Evolutionary conservation across 176 grass and related monocot species (phyloP).

Genomic region (Rhynchospora tenuis): DNA sequence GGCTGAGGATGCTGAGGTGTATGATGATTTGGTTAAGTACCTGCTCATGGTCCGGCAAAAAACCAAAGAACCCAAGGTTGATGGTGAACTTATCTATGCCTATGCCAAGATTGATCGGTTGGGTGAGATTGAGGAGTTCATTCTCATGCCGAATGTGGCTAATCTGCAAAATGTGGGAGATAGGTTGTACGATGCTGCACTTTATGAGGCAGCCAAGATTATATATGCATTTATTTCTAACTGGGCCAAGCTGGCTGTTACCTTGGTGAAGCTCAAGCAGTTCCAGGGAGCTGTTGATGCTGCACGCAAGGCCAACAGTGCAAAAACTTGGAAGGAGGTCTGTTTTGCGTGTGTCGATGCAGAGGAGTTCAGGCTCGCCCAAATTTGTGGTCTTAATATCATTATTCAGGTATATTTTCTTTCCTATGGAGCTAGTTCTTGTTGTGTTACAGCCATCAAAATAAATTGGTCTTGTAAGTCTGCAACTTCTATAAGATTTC

Average conservation of each 20-base stretch:
- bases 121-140: constrained; percentile 88
- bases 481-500: neutral
- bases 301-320: constrained; percentile 83
- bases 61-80: constrained; percentile 66
- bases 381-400: constrained; percentile 91
- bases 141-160: constrained; percentile 94
- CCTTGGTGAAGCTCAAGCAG: constrained; percentile 81
- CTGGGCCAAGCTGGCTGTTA: constrained; percentile 87
- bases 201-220: constrained; percentile 93
- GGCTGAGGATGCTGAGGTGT: constrained; percentile 69
- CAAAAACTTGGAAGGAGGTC: constrained; percentile 93
- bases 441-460: neutral
- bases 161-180: constrained; percentile 92
- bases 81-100: constrained; percentile 85
- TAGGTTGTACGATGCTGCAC: constrained; percentile 68
- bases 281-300: constrained; percentile 97
- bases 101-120: constrained; percentile 80
- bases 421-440: neutral
- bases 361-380: constrained; percentile 81
- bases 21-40: constrained; percentile 72
- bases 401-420: constrained; percentile 57
- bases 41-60: constrained; percentile 82
- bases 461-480: neutral
- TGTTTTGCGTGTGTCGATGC: constrained; percentile 94
- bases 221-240: constrained; percentile 93